Conservation (phyloP, 2,329 filamentous ascomycete species). For the Paramyrothecium sp. region DNA sequence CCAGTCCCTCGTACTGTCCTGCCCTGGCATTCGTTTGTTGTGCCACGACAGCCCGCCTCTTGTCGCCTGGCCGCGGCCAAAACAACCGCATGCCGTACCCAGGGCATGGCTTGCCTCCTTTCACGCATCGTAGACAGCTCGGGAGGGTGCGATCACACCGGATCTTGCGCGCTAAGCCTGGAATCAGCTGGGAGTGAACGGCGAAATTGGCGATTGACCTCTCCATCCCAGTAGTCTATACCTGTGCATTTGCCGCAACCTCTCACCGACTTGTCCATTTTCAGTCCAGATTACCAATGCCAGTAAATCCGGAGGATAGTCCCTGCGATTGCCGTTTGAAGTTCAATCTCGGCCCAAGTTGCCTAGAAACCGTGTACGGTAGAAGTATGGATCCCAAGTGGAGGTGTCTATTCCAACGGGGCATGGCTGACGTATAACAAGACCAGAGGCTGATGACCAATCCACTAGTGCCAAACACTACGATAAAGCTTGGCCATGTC, state of each 20-base stretch:
- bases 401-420: too few relatives aligned
- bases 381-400: too few relatives aligned
- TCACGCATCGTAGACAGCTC: neutral
- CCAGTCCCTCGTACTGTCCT: neutral
- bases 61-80: constrained; percentile 4
- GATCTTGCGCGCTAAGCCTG: neutral
- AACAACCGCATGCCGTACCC: constrained; percentile 7
- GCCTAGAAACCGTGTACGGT: too few relatives aligned
- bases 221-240: neutral
- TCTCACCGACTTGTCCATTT: neutral
- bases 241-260: neutral
- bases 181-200: neutral
- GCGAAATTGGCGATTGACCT: neutral
- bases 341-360: too few relatives aligned
- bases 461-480: neutral
- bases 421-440: too few relatives aligned
- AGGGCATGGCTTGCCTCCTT: neutral
- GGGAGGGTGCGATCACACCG: constrained; percentile 2
- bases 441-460: neutral
- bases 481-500: neutral
- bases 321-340: too few relatives aligned
- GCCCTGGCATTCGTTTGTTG: neutral
- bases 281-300: neutral
- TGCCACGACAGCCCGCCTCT: neutral
- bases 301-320: too few relatives aligned